Evolutionary conservation across 2,329 filamentous ascomycete species (phyloP), one percentile per base, ranked within the genome.

Genomic region (Phoma herbarum): DNA sequence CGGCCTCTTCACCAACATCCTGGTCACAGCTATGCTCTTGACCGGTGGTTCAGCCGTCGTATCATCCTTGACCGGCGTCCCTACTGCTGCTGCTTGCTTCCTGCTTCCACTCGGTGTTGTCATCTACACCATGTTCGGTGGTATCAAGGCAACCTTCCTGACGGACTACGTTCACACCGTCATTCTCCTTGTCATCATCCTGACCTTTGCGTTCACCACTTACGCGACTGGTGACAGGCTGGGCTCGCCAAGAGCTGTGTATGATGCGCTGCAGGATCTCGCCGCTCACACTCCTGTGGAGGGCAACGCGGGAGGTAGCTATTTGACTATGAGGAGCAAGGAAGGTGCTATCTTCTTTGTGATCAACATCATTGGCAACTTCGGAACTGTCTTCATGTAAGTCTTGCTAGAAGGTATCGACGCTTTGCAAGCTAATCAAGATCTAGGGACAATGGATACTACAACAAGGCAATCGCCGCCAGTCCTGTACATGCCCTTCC

Each of bases 401-500:
- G n/a, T n/a, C n/a, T n/a, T n/a, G n/a, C n/a, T n/a, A n/a, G n/a
- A n/a, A n/a, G n/a, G n/a, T n/a, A n/a, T n/a, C n/a, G n/a, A n/a
- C n/a, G n/a, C n/a, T n/a, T n/a, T n/a, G n/a, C n/a, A n/a, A n/a
- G n/a, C n/a, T n/a, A n/a, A n/a, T n/a, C n/a, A n/a, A n/a, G n/a
- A n/a, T n/a, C n/a, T n/a, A n/a, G n/a, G n/a, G 92, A 96, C 71
- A 93, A 94, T 61, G 89, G 78, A 58, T 96, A 73, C 59, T 96
- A 96, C 80, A 96, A 93, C 79, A 95, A 96, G 78, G 93, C 92
- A 16, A 96, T 97, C 69, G 92, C 93, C 5, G 92, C 93, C 0
- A 89, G 88, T 16, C 92, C 92, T 0, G 90, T 94, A 0, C 88
- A 94, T 53, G 93, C 93, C 0, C 86, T 97, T 4, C 93, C 93